Percentiles rank a stretch among this genome's conserved stretches.
Evolutionary conservation across 768 basidiomycete species (phyloP).

Genomic region (Mycena alexandri): DNA sequence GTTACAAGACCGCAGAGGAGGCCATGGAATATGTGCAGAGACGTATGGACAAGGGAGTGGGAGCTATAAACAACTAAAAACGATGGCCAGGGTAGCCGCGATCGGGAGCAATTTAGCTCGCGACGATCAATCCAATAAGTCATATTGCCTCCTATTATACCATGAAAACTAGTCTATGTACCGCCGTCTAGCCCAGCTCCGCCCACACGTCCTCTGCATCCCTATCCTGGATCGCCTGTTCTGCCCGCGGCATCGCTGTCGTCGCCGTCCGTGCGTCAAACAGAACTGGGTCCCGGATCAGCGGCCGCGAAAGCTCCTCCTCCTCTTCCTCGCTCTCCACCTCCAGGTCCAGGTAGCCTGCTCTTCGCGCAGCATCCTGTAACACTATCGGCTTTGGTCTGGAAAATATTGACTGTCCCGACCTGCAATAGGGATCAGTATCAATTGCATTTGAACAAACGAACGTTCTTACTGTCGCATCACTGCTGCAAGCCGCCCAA

Average conservation of each 20-base stretch:
- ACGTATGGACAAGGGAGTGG: not conserved
- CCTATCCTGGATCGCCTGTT: constrained; percentile 64
- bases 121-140: no score
- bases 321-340: constrained; percentile 76
- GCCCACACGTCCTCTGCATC: constrained; percentile 83
- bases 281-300: constrained; percentile 70
- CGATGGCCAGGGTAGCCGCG: no score
- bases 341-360: constrained; percentile 81
- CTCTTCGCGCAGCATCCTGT: constrained; percentile 75
- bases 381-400: constrained; percentile 82
- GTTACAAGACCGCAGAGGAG: constrained; percentile 6
- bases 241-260: constrained; percentile 73
- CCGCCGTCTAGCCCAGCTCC: constrained; percentile 68
- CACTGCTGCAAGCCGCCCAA: constrained; percentile 90
- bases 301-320: constrained; percentile 66
- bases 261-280: constrained; percentile 65
- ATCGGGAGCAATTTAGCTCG: no score
- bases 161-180: not conserved
- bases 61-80: not conserved
- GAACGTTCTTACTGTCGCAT: constrained; percentile 85
- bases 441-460: constrained; percentile 37
- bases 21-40: constrained; percentile 11
- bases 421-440: constrained; percentile 58
- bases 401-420: constrained; percentile 90
- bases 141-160: not conserved